These are phyloP conservation scores for Ceratobasidium sp. DNA, from an alignment of 1,284 basidiomycete genomes.

Conservation along the genomic window DNA sequence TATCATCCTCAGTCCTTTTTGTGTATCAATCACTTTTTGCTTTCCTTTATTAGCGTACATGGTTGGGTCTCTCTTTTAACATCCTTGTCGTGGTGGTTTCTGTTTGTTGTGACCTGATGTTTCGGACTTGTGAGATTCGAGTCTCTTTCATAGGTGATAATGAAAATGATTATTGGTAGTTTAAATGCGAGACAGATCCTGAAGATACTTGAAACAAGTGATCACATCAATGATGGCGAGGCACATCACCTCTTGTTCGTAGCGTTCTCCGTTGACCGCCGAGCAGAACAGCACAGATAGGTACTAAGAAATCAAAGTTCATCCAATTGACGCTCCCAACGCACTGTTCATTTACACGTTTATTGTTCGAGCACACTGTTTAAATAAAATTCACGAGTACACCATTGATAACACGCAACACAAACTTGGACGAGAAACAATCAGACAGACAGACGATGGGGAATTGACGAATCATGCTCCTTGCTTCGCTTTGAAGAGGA, in stretches of 20 bases:
- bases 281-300: no score
- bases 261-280: no score
- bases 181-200: not conserved
- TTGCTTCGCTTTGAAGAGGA: constrained; percentile 67
- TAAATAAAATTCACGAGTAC: constrained; percentile 20
- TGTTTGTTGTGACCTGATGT: constrained; percentile 1
- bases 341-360: not conserved
- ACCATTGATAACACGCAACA: constrained; percentile 18
- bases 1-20: no score
- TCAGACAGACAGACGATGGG: not conserved
- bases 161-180: not conserved
- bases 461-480: constrained; percentile 18
- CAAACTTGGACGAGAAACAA: not conserved
- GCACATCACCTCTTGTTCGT: no score
- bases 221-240: no score
- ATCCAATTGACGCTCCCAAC: not conserved
- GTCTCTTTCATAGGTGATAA: not conserved
- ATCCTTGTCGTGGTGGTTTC: not conserved
- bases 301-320: no score
- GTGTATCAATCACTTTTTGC: constrained; percentile 22
- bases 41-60: constrained; percentile 7
- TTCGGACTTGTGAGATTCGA: no score
- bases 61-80: not conserved
- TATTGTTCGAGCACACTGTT: constrained; percentile 8
- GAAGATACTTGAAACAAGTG: not conserved